Conservation (phyloP, 2,329 filamentous ascomycete species). For the Pseudodiploospora longispora region DNA sequence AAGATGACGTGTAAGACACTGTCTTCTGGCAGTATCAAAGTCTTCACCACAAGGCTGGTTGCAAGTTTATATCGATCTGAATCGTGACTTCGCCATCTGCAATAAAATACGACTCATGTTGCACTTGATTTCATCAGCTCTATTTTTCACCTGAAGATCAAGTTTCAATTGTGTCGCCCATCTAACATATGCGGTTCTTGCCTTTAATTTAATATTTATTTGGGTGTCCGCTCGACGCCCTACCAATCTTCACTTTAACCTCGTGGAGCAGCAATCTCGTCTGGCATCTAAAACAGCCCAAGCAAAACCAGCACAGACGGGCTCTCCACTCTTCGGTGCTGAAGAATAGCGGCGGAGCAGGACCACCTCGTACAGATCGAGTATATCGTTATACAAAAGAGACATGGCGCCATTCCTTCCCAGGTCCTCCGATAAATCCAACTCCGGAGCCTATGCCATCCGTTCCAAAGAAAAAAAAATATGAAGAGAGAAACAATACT, state of each 20-base stretch:
- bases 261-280: conserved; percentile 48
- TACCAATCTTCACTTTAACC: conserved; percentile 62
- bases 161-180: too few relatives aligned
- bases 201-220: conserved; percentile 30
- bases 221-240: conserved; percentile 55
- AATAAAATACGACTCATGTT: too few relatives aligned
- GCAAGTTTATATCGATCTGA: too few relatives aligned
- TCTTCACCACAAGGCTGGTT: too few relatives aligned
- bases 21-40: too few relatives aligned
- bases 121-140: too few relatives aligned
- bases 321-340: conserved; percentile 61
- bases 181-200: too few relatives aligned
- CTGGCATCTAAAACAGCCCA: conserved; percentile 13
- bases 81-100: too few relatives aligned
- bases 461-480: conserved; percentile 11
- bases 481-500: conserved; percentile 12
- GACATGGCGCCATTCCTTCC: conserved; percentile 26
- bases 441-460: conserved; percentile 22
- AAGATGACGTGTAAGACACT: too few relatives aligned
- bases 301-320: conserved; percentile 19
- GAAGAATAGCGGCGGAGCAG: conserved; percentile 55
- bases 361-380: conserved; percentile 43
- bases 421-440: conserved; percentile 22
- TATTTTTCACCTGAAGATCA: too few relatives aligned
- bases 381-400: conserved; percentile 43